Evolutionary conservation across 1,139 yeast genomes (phyloP).

Genomic region (Debaryomyces udenii): DNA sequence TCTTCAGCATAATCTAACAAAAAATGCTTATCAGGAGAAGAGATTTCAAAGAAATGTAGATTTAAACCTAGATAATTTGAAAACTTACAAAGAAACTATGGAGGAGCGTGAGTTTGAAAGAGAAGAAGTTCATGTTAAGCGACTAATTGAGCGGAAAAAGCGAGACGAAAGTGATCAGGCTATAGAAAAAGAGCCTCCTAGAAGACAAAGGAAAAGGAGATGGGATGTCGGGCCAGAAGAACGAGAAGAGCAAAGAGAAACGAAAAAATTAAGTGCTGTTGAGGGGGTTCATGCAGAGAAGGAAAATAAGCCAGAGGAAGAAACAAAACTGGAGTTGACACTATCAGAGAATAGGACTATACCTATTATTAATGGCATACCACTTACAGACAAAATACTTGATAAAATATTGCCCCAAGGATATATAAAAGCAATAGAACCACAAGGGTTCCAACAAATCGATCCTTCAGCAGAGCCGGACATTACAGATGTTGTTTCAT

Average conservation of each 20-base stretch:
- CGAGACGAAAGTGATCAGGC: conserved; percentile 19
- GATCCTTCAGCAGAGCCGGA: conserved; percentile 25
- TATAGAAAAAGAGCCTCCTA: conserved; percentile 2
- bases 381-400: conserved; percentile 52
- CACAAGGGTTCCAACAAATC: conserved; percentile 46
- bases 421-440: conserved; percentile 50
- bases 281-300: conserved; percentile 9
- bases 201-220: conserved; percentile 29
- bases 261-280: conserved; percentile 20
- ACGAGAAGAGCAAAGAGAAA: conserved; percentile 32
- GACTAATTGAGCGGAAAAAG: conserved; percentile 20
- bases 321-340: not conserved
- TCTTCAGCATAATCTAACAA: conserved; percentile 22
- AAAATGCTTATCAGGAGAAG: conserved; percentile 25
- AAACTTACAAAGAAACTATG: conserved; percentile 42
- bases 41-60: conserved; percentile 29
- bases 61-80: conserved; percentile 24
- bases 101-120: conserved; percentile 34
- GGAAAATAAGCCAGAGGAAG: conserved; percentile 6
- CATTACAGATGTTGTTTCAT: conserved; percentile 29
- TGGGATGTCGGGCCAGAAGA: conserved; percentile 44
- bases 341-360: conserved; percentile 23
- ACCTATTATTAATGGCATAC: conserved; percentile 49
- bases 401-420: conserved; percentile 60
- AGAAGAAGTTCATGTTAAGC: conserved; percentile 30